Evolutionary conservation across 352 stramenopile genomes (phyloP), one percentile per base, ranked within the genome.

Genomic region (Globisporangium yorkense): DNA sequence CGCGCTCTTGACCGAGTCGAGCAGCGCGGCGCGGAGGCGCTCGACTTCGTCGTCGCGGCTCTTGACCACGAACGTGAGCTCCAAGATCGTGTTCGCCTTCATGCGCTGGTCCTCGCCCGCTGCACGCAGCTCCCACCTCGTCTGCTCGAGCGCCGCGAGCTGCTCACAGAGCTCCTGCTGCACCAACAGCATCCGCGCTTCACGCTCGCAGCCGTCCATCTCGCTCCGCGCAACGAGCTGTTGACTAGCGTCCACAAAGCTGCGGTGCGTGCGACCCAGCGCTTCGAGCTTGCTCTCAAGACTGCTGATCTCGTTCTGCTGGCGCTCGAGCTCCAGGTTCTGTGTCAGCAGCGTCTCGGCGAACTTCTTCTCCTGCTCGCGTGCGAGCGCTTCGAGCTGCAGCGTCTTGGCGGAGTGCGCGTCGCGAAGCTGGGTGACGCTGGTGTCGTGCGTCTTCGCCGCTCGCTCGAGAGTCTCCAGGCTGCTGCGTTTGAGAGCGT

Each of bases 61-160:
- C 56, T 88, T 81, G 56, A 90, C 72, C 35, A 88, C 74, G 57
- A 86, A 86, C n/a, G 75, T 86, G n/a, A 90, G 68, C 63, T 88
- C 76, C 21, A 88, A 53, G 31, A 90, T 80, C 18, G 74, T 87
- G 29, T 71, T 82, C 4, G 68, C 72, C 54, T 89, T 88, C 21
- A 72, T 59, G 31, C 79, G 67, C 8, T 69, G 62, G 3, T 81
- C 77, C 29, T 88, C 80, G 16, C 65, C 53, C 1, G 65, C 66
- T 5, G 57, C 44, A 31, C 66, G 69, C 0, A 87, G 53, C 33
- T 75, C 61, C 10, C 61, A 61, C 13, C 62, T 62, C 2, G 61
- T 61, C 9, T 48, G 51, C n/a, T 84, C 67, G 1, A 89, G 39
- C 3, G 52, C 44, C 7, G 12, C 0, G 27, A 59, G 57, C 7